Conservation (phyloP, 2,329 filamentous ascomycete genomes). For the Rhynchosporium secalis region DNA sequence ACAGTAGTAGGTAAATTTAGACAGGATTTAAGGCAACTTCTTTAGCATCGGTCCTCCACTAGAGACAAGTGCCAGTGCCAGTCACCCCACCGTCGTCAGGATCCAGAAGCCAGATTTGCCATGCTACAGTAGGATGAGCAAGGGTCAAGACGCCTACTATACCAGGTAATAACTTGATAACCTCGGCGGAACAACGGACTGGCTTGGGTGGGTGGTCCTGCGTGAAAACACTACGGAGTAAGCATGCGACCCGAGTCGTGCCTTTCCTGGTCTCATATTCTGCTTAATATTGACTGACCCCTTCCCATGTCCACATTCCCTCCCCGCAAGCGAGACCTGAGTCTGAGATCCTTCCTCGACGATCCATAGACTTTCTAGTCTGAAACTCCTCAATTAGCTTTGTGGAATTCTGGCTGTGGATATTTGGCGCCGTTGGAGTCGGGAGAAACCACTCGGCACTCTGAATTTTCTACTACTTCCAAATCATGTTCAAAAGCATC, state of each 20-base stretch:
- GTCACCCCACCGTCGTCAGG: conserved; percentile 18
- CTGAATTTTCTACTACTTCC: background rate
- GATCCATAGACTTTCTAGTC: conserved; percentile 23
- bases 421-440: conserved; percentile 9
- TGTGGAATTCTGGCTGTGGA: conserved; percentile 5
- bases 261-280: conserved; percentile 8
- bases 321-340: conserved; percentile 14
- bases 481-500: too few relatives aligned
- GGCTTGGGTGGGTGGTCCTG: too few relatives aligned
- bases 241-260: conserved; percentile 20
- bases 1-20: background rate
- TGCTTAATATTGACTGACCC: background rate
- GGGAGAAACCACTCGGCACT: background rate
- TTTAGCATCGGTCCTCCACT: too few relatives aligned
- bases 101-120: conserved; percentile 17
- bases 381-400: background rate
- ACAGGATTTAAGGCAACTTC: background rate
- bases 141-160: too few relatives aligned
- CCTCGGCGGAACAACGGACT: too few relatives aligned
- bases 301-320: background rate
- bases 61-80: too few relatives aligned
- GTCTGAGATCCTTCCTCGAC: conserved; percentile 18
- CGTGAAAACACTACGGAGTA: conserved; percentile 20
- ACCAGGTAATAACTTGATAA: too few relatives aligned
- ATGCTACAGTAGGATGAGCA: background rate